Base-by-base conservation (phyloP, 306 rosid genomes). In the Herpetospermum pedunculosum region DNA sequence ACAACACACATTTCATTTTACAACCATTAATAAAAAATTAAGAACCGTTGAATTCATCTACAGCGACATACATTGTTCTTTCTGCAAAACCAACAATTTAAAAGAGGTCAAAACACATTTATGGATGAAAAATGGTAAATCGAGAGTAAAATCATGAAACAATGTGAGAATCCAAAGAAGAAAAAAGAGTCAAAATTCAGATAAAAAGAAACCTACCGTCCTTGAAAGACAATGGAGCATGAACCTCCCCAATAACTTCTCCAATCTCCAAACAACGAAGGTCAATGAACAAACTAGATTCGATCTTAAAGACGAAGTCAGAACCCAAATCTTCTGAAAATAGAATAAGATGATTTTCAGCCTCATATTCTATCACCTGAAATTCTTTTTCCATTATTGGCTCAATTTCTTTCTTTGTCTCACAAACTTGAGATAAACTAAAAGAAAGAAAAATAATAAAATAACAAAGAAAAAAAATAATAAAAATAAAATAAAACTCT, bases 141-240 rank as follows among this genome's bases (percentile, higher is more conserved):
- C 54, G 16, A 25, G 26, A 29, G 26, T 30, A 8, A 28, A 70
- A 29, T 15, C 55, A 46, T 7, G 38, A 26, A 30, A 73, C 79
- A 77, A 72, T 75, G 72, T 69, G 77, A 76, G 69, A 38, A 77
- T 55, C 78, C 73, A 44, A 77, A 40, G 4, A 65, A 6, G 35
- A 40, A 38, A 21, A 46, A 54, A 14, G 5, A 44, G 12, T 3
- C 2, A 72, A 48, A 47, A 41, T 48, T n/a, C n/a, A 53, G 50
- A 34, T 38, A 58, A 5, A 14, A 58, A 15, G 81, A 53, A 43
- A 86, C 88, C 72, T 81, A 86, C 94, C 77, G 67, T 77, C 94
- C 94, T 77, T 81, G 78, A 63, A 72, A 72, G 54, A 86, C 88
- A 48, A 28, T n/a, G 59, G 86, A 79, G 73, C 29, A 21, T 5